These are phyloP conservation scores for Ogataea nakhonphanomensis DNA, from an alignment of 805 yeast species.

Conservation along the genomic window DNA sequence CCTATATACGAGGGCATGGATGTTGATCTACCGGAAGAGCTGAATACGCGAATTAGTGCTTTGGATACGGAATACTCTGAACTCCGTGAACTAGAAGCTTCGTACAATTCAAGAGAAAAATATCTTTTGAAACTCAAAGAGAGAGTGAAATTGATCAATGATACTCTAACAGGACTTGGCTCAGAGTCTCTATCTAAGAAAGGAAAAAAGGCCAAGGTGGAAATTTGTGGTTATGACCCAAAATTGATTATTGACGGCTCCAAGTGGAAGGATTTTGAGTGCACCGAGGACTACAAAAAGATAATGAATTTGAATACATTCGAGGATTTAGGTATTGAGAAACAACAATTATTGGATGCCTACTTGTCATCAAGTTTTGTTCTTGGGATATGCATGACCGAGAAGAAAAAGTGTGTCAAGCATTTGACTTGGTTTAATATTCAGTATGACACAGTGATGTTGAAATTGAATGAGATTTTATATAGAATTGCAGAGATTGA, in stretches of 20 bases:
- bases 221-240: constrained; percentile 52
- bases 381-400: constrained; percentile 43
- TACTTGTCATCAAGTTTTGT: constrained; percentile 21
- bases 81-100: constrained; percentile 16
- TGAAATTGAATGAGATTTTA: constrained; percentile 30
- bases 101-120: constrained; percentile 14
- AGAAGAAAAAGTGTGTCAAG: constrained; percentile 52
- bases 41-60: constrained; percentile 16
- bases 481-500: constrained; percentile 20
- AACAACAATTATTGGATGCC: constrained; percentile 11
- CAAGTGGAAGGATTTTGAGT: constrained; percentile 23
- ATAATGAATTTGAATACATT: constrained; percentile 8
- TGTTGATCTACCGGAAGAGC: constrained; percentile 4
- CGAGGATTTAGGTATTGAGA: constrained; percentile 11
- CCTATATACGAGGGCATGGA: constrained; percentile 37
- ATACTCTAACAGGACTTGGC: constrained; percentile 26
- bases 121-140: constrained; percentile 36
- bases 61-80: constrained; percentile 21
- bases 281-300: constrained; percentile 12
- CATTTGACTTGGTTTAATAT: constrained; percentile 41
- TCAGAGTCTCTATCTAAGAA: constrained; percentile 17
- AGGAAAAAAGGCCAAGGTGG: constrained; percentile 32
- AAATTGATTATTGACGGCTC: constrained; percentile 16
- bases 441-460: constrained; percentile 34
- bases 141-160: constrained; percentile 37